A percentile compares a stretch with the other conserved stretches of the same genome.
Evolutionary conservation across 371 early-diverging fungal genomes (phyloP).

Genomic region (Mortierella sp.): DNA sequence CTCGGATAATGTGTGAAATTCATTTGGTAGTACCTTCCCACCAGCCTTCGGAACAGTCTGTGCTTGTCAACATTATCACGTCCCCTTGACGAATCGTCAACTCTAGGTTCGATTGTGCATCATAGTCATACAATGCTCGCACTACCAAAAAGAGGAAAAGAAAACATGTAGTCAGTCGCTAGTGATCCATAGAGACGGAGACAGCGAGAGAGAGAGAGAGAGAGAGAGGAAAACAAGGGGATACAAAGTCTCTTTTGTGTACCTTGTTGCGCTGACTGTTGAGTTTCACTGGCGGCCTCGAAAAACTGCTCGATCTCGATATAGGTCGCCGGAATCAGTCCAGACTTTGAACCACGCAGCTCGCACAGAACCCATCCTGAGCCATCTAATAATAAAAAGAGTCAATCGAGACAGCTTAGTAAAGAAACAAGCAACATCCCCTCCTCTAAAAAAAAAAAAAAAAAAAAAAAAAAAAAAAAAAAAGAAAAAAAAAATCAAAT

Average conservation of each 20-base stretch:
- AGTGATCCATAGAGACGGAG: neutral
- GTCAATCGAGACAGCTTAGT: no score
- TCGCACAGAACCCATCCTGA: slow-evolving; percentile 81
- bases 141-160: slow-evolving; percentile 54
- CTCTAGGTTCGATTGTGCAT: slow-evolving; percentile 80
- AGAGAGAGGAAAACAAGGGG: no score
- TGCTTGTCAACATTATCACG: slow-evolving; percentile 66
- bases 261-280: slow-evolving; percentile 36
- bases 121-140: slow-evolving; percentile 79
- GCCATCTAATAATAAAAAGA: slow-evolving; percentile 56
- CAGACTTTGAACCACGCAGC: slow-evolving; percentile 57
- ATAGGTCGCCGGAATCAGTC: slow-evolving; percentile 80
- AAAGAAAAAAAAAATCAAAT: neutral
- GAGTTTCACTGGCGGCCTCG: slow-evolving; percentile 31
- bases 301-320: slow-evolving; percentile 59
- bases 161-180: neutral
- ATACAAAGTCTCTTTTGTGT: neutral
- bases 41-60: slow-evolving; percentile 78
- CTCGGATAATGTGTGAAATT: neutral
- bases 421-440: no score
- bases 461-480: neutral
- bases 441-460: no score
- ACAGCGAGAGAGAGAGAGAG: neutral
- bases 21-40: slow-evolving; percentile 68
- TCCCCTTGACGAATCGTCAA: slow-evolving; percentile 76